Evolutionary conservation across 2,329 filamentous ascomycete species (phyloP).

Genomic region (Apiospora pterosperma): DNA sequence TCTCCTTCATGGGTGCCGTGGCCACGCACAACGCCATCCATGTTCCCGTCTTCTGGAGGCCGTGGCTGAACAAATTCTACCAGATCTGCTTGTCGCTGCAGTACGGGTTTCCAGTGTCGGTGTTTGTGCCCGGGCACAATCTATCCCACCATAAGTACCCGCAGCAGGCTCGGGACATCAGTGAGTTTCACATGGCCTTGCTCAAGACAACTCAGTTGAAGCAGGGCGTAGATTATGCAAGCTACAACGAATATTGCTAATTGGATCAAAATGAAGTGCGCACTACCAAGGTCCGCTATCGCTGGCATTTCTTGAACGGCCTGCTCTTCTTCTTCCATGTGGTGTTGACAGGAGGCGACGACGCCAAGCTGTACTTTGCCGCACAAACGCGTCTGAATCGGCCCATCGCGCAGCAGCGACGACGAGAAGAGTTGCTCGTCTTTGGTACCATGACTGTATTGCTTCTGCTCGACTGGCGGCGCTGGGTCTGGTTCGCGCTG

Average conservation of each 20-base stretch:
- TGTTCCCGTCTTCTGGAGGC: constrained; percentile 5
- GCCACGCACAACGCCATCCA: constrained; percentile 11
- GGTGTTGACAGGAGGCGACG: constrained; percentile 6
- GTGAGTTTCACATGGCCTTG: constrained; percentile 9
- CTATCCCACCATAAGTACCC: too few relatives aligned
- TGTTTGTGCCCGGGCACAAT: too few relatives aligned
- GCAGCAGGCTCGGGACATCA: too few relatives aligned
- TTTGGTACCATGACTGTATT: constrained; percentile 8
- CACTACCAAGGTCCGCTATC: constrained; percentile 10
- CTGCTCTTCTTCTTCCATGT: constrained; percentile 10
- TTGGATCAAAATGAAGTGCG: constrained; percentile 5
- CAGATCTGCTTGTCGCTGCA: constrained; percentile 10
- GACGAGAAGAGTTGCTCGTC: constrained; percentile 5
- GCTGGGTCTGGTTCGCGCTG: too few relatives aligned
- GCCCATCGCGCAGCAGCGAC: constrained; percentile 8
- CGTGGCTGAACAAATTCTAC: constrained; percentile 6
- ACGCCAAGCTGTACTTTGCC: constrained; percentile 11
- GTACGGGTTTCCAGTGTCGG: too few relatives aligned
- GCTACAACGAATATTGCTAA: neutral
- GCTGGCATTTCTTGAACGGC: constrained; percentile 8
- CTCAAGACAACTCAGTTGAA: constrained; percentile 10
- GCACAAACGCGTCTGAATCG: constrained; percentile 7
- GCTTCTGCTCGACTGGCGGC: too few relatives aligned
- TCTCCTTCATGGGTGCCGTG: constrained; percentile 11
- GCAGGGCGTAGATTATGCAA: constrained; percentile 7